Percentiles rank a stretch among this genome's conserved stretches.
Evolutionary conservation across 805 yeast genomes (phyloP).

Genomic region (Candida parachauliodes): DNA sequence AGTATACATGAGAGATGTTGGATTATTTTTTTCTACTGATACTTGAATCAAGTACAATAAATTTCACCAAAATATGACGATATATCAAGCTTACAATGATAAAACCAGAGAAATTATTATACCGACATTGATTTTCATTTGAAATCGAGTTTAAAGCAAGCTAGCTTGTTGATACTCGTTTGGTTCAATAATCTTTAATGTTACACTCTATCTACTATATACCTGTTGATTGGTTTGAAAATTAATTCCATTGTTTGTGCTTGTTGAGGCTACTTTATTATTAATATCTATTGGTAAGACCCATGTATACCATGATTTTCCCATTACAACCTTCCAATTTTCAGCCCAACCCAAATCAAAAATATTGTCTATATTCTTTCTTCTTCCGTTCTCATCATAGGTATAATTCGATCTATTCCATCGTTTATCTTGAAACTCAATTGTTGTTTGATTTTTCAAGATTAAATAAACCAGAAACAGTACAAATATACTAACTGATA

Average conservation of each 20-base stretch:
- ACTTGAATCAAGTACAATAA: no score
- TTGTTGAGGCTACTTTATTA: conserved; percentile 6
- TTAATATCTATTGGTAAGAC: conserved; percentile 50
- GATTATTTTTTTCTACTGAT: neutral
- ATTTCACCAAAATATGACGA: no score
- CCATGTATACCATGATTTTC: conserved; percentile 64
- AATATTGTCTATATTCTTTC: conserved; percentile 55
- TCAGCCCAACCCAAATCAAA: conserved; percentile 65
- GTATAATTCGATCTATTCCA: conserved; percentile 38
- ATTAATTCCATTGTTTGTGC: conserved; percentile 44
- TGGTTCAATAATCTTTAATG: no score
- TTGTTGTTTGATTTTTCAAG: conserved; percentile 67
- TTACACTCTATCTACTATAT: no score
- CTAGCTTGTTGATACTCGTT: no score
- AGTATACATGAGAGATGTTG: conserved; percentile 26
- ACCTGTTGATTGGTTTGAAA: conserved; percentile 45
- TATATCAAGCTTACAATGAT: no score
- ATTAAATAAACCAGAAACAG: conserved; percentile 58
- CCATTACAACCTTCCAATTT: conserved; percentile 78
- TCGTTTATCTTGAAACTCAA: conserved; percentile 64
- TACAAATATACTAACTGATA: conserved; percentile 45
- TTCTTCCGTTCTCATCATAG: conserved; percentile 36
- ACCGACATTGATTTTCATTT: no score
- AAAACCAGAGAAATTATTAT: no score
- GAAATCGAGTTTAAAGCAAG: no score